Evolutionary conservation across 2,329 filamentous ascomycete species (phyloP).

Genomic region (Aspergillus aculeatus): DNA sequence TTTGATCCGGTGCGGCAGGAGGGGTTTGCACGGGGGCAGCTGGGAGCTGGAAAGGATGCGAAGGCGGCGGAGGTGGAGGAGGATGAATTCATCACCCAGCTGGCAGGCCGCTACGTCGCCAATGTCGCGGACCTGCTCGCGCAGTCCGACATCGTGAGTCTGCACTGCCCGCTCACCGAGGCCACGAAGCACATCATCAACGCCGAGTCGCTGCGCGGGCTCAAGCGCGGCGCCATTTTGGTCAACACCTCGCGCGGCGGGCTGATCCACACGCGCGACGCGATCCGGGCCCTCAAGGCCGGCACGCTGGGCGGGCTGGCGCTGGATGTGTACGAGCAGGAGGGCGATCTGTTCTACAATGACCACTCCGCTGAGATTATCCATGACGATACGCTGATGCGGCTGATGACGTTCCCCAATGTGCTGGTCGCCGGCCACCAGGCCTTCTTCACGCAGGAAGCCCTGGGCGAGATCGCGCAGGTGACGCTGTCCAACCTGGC

Average conservation of each 20-base stretch:
- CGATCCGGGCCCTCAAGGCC: slow-evolving; percentile 61
- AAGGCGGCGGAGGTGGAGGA: neutral
- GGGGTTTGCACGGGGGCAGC: no score
- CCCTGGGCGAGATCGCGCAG: slow-evolving; percentile 62
- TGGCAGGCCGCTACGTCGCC: slow-evolving; percentile 51
- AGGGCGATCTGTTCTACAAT: slow-evolving; percentile 60
- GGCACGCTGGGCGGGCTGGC: slow-evolving; percentile 62
- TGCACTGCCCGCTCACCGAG: slow-evolving; percentile 66
- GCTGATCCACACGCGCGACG: slow-evolving; percentile 59
- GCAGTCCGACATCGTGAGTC: slow-evolving; percentile 60
- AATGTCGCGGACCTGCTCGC: slow-evolving; percentile 54
- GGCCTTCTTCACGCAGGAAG: slow-evolving; percentile 68
- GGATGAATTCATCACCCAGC: neutral
- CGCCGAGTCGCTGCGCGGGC: slow-evolving; percentile 52
- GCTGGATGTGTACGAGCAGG: slow-evolving; percentile 68
- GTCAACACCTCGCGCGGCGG: slow-evolving; percentile 67
- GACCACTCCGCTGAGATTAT: slow-evolving; percentile 66
- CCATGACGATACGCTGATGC: slow-evolving; percentile 64
- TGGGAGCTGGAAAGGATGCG: no score
- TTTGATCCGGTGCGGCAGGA: slow-evolving; percentile 53
- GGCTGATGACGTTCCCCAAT: slow-evolving; percentile 67
- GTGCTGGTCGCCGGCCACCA: slow-evolving; percentile 67
- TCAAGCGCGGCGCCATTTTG: slow-evolving; percentile 62
- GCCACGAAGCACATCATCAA: slow-evolving; percentile 61
- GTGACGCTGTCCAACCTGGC: slow-evolving; percentile 58